Evolutionary conservation across 371 early-diverging fungal genomes (phyloP).

Genomic region (Mucor lusitanicus): DNA sequence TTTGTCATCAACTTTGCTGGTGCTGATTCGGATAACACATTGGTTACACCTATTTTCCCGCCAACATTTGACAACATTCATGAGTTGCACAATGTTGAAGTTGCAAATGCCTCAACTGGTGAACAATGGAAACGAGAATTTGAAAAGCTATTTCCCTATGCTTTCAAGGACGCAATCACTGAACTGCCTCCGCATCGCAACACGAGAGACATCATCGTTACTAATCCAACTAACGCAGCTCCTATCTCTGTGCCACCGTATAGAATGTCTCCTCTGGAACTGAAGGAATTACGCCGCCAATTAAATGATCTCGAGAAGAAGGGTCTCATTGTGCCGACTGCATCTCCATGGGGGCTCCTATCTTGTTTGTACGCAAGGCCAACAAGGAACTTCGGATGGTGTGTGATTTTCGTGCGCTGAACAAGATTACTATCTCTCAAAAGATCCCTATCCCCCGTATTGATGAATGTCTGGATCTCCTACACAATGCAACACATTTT

Average conservation of each 20-base stretch:
- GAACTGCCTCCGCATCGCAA: no score
- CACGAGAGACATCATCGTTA: no score
- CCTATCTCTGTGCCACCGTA: not conserved
- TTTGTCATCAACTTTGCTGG: no score
- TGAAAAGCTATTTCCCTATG: no score
- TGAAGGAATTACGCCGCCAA: constrained; percentile 35
- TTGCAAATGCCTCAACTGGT: no score
- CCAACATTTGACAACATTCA: no score
- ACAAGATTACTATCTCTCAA: constrained; percentile 33
- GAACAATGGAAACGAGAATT: no score
- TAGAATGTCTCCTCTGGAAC: no score
- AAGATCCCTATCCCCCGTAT: not conserved
- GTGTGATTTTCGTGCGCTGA: constrained; percentile 53
- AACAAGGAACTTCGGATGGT: constrained; percentile 43
- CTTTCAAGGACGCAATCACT: no score
- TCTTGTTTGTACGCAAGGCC: constrained; percentile 57
- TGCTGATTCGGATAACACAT: no score
- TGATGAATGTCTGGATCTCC: not conserved
- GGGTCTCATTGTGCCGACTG: constrained; percentile 43
- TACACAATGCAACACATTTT: not conserved
- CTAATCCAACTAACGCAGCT: not conserved
- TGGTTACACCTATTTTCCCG: no score
- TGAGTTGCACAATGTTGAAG: no score
- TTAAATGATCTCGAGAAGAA: constrained; percentile 26
- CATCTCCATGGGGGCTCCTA: constrained; percentile 51